Evolutionary conservation across 2,329 filamentous ascomycete genomes (phyloP).

Genomic region (Stagonosporopsis vannaccii): DNA sequence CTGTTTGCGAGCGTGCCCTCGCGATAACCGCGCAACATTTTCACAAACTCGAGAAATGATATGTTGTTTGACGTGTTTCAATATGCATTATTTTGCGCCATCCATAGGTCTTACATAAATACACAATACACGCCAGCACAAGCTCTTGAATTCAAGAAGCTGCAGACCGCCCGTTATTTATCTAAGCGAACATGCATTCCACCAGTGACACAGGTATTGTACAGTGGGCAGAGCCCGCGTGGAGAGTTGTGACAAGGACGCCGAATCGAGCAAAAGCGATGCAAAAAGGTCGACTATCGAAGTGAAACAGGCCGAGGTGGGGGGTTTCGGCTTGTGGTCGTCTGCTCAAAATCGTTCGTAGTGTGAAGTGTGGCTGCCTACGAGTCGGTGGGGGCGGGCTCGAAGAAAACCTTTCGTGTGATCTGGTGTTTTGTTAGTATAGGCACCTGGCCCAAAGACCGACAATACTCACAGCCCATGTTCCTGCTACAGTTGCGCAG

Average conservation of each 20-base stretch:
- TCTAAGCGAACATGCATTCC: conserved; percentile 13
- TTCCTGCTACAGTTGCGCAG: conserved; percentile 82
- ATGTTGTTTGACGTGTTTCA: conserved; percentile 8
- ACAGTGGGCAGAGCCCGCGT: conserved; percentile 23
- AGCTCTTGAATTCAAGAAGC: conserved; percentile 6
- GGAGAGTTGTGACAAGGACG: conserved; percentile 28
- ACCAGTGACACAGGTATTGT: conserved; percentile 27
- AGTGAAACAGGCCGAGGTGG: conserved; percentile 3
- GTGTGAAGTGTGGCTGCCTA: background rate
- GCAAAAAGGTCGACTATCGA: conserved; percentile 21
- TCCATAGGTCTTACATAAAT: conserved; percentile 20
- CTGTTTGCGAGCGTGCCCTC: background rate
- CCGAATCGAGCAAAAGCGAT: conserved; percentile 23
- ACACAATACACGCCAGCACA: conserved; percentile 15
- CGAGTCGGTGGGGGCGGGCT: conserved; percentile 20
- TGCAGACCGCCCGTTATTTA: conserved; percentile 12
- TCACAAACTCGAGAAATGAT: background rate
- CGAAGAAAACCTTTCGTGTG: conserved; percentile 40
- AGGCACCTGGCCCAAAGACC: background rate
- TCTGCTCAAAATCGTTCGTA: background rate
- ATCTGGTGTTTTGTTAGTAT: conserved; percentile 24
- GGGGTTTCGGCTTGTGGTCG: background rate
- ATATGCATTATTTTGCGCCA: conserved; percentile 20
- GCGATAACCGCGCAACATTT: background rate
- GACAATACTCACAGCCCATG: conserved; percentile 74